Evolutionary conservation across 257 asterid species (phyloP).

Genomic region (Striga asiatica): DNA sequence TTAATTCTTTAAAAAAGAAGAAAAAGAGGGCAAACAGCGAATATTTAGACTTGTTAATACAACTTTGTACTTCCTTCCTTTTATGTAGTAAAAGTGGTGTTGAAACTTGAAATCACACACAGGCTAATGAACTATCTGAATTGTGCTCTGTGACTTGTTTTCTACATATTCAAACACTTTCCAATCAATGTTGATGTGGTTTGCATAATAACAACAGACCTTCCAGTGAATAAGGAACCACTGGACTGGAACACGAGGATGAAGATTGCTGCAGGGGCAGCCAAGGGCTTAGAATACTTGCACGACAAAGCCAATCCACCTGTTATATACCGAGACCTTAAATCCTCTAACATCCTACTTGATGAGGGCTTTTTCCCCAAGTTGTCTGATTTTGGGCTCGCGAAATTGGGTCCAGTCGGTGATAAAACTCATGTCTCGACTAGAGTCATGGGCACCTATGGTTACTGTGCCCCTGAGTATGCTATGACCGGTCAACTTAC

Average conservation of each 20-base stretch:
- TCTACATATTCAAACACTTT: no score
- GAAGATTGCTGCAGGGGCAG: slow-evolving; percentile 94
- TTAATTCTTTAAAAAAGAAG: no score
- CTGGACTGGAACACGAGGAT: slow-evolving; percentile 91
- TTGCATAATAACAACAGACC: slow-evolving; percentile 38
- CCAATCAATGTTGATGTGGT: no score
- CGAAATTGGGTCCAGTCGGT: slow-evolving; percentile 85
- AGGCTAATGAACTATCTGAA: no score
- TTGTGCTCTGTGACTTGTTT: no score
- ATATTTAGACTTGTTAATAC: no score
- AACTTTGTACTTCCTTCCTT: no score
- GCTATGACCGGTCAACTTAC: slow-evolving; percentile 97
- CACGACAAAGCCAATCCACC: slow-evolving; percentile 90
- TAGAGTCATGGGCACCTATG: slow-evolving; percentile 93
- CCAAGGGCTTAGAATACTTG: slow-evolving; percentile 78
- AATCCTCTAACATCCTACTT: slow-evolving; percentile 84
- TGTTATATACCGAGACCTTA: slow-evolving; percentile 76
- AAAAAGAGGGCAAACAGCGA: no score
- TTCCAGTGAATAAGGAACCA: slow-evolving; percentile 53
- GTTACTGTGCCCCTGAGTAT: slow-evolving; percentile 94
- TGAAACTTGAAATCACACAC: no score
- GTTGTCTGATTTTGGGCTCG: slow-evolving; percentile 89
- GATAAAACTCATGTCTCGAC: slow-evolving; percentile 90
- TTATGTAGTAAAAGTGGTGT: no score
- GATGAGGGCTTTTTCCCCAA: slow-evolving; percentile 68